Percentiles rank a stretch among this genome's conserved stretches.
phyloP scores from a whole-genome alignment of 2,329 filamentous ascomycete species.

The Cercospora sp. region DNA sequence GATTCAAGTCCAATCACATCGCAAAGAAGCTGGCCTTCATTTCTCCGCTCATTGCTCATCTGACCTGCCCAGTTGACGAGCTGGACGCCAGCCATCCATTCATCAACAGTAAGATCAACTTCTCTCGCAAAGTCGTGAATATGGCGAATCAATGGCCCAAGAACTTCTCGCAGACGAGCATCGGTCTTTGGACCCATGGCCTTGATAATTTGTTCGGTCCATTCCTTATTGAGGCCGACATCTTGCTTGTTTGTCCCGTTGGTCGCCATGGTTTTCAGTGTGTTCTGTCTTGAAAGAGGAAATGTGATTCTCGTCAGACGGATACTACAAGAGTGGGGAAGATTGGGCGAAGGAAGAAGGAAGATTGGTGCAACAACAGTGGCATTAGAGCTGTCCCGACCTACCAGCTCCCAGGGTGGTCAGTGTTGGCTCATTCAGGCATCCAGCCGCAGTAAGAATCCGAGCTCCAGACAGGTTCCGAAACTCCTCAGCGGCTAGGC shows the following conservation, averaged over 20 bases:
- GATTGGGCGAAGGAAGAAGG: not conserved
- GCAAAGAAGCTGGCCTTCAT: slow-evolving; percentile 63
- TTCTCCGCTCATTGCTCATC: slow-evolving; percentile 63
- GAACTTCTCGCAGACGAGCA: slow-evolving; percentile 42
- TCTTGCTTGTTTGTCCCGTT: slow-evolving; percentile 51
- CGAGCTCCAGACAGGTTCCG: slow-evolving; percentile 11
- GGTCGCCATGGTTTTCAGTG: slow-evolving; percentile 36
- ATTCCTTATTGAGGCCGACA: slow-evolving; percentile 23
- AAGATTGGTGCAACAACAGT: not conserved
- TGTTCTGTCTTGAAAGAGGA: not conserved
- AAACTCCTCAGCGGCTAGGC: slow-evolving; percentile 17
- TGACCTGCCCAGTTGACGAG: slow-evolving; percentile 62
- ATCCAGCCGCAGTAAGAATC: slow-evolving; percentile 5
- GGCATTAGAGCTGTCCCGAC: not conserved
- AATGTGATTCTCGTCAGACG: not conserved
- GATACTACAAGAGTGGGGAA: not conserved
- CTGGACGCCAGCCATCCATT: slow-evolving; percentile 59
- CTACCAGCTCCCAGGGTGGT: slow-evolving; percentile 4
- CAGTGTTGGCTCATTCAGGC: not conserved
- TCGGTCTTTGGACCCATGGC: slow-evolving; percentile 41
- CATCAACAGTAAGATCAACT: slow-evolving; percentile 59
- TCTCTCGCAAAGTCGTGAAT: slow-evolving; percentile 62
- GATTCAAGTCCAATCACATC: slow-evolving; percentile 60
- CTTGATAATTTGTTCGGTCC: slow-evolving; percentile 41
- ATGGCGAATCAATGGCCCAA: slow-evolving; percentile 55